Base-by-base conservation (phyloP, 257 asterid genomes). In the Cynanchum wilfordii region DNA sequence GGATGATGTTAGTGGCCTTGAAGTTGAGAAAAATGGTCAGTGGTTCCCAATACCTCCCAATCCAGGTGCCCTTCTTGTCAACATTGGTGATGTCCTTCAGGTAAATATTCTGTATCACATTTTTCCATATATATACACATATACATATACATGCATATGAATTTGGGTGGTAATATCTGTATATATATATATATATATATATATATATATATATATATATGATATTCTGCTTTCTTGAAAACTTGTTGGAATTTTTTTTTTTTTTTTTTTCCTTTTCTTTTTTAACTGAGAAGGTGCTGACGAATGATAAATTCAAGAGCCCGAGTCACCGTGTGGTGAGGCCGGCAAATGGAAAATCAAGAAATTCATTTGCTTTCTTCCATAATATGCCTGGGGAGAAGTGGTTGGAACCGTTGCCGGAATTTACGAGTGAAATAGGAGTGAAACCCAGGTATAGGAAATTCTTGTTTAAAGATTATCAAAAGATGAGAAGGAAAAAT, bases 1-100 rank as follows among this genome's bases (percentile, higher is more conserved):
- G 55, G 89, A 87, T 68, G 85, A 84, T 42, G 85, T 79, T 22
- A 84, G 91, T 71, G 91, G 91, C 5, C 85, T 87, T 4, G 86
- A 87, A 75, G 81, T 84, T 51, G 81, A 58, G 22, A 77, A 71
- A 8, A 47, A 83, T 50, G 85, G 73, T 4, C 56, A 75, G 40
- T 84, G 87, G 89, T 57, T 80, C 51, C 84, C 86, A 2, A 54
- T 81, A 1, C 36, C 68, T 5, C 86, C 86, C 1, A 25, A 63
- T 2, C 65, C 25, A 6, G 85, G 83, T 49, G 75, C 82, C 1
- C 19, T 87, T 0, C 84, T 87, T 24, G 82, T 82, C 75, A 83
- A 83, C 70, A 16, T 85, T 0, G 83, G 83, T 0, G 84, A 83
- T 58, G 29, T 77, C 67, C 58, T 87, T 66, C 88, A 85, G 87